A percentile compares a stretch with the other conserved stretches of the same genome.
Conservation (phyloP, 164 flowering plant species). For the Tinospora cordifolia region DNA sequence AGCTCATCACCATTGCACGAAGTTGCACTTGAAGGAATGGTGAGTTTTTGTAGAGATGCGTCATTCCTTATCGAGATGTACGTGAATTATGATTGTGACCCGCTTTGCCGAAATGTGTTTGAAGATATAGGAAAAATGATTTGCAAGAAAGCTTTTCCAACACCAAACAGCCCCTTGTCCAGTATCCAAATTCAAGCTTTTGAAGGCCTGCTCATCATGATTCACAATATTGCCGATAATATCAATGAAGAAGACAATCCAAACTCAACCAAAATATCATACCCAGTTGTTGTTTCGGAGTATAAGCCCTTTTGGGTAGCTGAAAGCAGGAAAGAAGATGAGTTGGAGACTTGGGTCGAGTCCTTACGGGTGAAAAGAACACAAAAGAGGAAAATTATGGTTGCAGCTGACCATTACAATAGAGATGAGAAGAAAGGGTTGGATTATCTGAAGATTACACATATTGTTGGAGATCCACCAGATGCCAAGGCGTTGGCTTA, state of each 20-base stretch:
- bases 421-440: conserved; percentile 83
- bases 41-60: conserved; percentile 81
- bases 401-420: conserved; percentile 76
- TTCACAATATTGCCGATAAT: conserved; percentile 68
- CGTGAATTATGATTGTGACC: conserved; percentile 75
- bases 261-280: conserved; percentile 22
- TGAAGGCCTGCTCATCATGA: conserved; percentile 59
- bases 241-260: conserved; percentile 32
- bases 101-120: conserved; percentile 48
- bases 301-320: conserved; percentile 74
- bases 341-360: conserved; percentile 50
- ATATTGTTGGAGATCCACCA: conserved; percentile 56
- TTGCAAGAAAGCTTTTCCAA: conserved; percentile 68
- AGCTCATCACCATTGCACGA: conserved; percentile 49
- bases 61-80: conserved; percentile 61
- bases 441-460: conserved; percentile 54
- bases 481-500: conserved; percentile 59
- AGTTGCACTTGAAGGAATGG: conserved; percentile 78
- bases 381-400: conserved; percentile 66
- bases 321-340: conserved; percentile 23
- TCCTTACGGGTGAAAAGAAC: conserved; percentile 46
- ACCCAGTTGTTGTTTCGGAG: conserved; percentile 38
- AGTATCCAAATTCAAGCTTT: conserved; percentile 70
- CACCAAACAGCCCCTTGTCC: conserved; percentile 29
- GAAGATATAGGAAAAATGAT: conserved; percentile 73